These are phyloP conservation scores for Trichosporon faecale DNA, from an alignment of 1,284 basidiomycete genomes.

Conservation along the genomic window DNA sequence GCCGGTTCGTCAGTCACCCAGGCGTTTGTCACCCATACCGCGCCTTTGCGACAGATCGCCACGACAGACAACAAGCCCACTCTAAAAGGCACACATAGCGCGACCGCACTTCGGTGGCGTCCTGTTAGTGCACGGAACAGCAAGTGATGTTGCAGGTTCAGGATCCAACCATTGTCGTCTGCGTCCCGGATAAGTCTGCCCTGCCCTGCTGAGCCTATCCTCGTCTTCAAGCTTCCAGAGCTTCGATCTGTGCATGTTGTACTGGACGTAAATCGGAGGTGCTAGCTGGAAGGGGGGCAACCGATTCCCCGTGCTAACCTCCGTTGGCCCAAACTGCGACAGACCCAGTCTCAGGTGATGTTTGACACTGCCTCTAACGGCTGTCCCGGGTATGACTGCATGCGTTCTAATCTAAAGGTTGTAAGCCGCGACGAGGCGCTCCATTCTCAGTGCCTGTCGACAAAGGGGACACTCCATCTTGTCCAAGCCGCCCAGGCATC, in stretches of 20 bases:
- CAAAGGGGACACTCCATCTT: slow-evolving; percentile 79
- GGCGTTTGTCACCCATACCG: neutral
- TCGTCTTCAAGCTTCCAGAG: neutral
- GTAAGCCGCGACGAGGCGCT: slow-evolving; percentile 73
- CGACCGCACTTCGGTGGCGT: neutral
- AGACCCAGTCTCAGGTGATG: neutral
- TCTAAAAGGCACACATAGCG: neutral
- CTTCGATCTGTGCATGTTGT: neutral
- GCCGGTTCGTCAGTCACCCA: no score
- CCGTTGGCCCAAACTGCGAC: neutral
- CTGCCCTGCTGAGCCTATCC: no score
- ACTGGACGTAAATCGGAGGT: neutral
- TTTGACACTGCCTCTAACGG: no score
- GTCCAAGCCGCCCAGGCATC: slow-evolving; percentile 89
- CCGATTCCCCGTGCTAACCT: no score
- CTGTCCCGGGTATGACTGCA: neutral
- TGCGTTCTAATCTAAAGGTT: slow-evolving; percentile 61
- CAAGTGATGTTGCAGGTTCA: neutral
- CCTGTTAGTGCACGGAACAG: neutral
- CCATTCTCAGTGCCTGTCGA: slow-evolving; percentile 70
- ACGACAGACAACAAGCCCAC: neutral
- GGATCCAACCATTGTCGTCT: neutral
- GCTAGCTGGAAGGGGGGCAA: neutral
- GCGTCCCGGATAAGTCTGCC: no score
- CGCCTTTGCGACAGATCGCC: neutral